Evolutionary conservation across 2,329 filamentous ascomycete genomes (phyloP), one percentile per base, ranked within the genome.

Genomic region (Cordyceps cateniannulata): DNA sequence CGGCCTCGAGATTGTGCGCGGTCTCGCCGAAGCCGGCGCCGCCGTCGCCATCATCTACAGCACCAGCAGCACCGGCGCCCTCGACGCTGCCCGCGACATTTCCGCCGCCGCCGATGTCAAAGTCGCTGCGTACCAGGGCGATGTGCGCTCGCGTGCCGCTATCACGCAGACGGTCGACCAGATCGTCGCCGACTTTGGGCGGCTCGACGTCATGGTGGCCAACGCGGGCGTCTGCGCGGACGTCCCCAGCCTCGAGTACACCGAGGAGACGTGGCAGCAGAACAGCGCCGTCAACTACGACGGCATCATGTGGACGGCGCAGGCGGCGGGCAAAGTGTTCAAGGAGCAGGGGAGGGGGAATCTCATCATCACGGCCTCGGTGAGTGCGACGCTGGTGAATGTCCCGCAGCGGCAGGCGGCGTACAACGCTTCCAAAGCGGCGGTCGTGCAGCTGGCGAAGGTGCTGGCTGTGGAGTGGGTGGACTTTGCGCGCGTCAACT

Each of bases 401-500:
- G 44, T 71, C 3, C 66, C 66, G 24, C 66, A 67, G 20, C 63
- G 57, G 66, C 88, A 91, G 74, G 78, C 84, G 5, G 82, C 85
- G 5, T 89, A 90, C 70, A 89, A 89, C 68, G 84, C 85, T 14
- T 82, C 84, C 61, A 89, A 89, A 73, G 82, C 85, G 1, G 86
- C 79, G 42, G 73, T 80, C 10, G 77, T 81, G 57, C 77, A 82
- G 65, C 70, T 80, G 56, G 82, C 79, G 77, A 75, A 68, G 74
- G 66, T 53, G 27, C 70, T 91, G 29, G 85, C 87, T 1, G 81
- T 90, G 27, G 88, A 90, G 72, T 90, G 87, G 87, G 81, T 86
- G 7, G 82, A 81, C 53, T 90, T 88, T 68, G 88, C 87, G 6
- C 79, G 88, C 29, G 84, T 81, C 63, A 91, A 91, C 71, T 83